Conservation (phyloP, 805 yeast genomes). For the Kodamaea neixiangensis region DNA sequence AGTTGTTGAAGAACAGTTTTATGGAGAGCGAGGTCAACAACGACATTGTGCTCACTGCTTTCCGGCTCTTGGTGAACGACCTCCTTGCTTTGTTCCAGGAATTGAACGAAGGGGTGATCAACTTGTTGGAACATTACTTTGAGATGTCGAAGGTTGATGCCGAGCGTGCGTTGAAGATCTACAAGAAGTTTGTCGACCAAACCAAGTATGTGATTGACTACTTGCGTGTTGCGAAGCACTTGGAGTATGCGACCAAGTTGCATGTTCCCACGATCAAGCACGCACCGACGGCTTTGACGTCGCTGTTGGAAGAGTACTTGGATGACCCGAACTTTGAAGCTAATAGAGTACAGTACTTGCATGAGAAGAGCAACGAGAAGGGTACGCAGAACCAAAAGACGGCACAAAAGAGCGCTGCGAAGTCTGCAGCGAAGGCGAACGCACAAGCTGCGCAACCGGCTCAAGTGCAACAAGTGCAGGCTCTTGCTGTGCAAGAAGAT, state of each 20-base stretch:
- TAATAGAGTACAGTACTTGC: conserved; percentile 75
- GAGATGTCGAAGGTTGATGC: conserved; percentile 89
- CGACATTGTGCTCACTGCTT: conserved; percentile 81
- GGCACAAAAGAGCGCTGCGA: conserved; percentile 9
- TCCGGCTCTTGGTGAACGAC: conserved; percentile 88
- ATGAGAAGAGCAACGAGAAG: conserved; percentile 54
- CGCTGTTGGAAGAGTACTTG: conserved; percentile 84
- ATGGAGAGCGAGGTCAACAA: conserved; percentile 79
- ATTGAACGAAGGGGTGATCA: conserved; percentile 93
- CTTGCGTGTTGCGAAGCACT: conserved; percentile 83
- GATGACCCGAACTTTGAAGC: conserved; percentile 82
- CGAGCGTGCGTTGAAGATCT: conserved; percentile 78
- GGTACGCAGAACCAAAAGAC: background rate
- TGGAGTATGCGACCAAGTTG: conserved; percentile 82
- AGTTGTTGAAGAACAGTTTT: conserved; percentile 71
- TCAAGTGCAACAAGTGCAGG: conserved; percentile 10
- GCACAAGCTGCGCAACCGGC: conserved; percentile 3
- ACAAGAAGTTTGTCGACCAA: conserved; percentile 80
- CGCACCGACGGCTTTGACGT: conserved; percentile 92
- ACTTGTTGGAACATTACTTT: conserved; percentile 89
- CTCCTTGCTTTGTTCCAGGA: conserved; percentile 83
- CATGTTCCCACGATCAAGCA: conserved; percentile 96
- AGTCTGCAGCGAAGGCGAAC: conserved; percentile 2
- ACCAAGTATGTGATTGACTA: conserved; percentile 87
- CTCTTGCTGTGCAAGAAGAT: background rate